These are phyloP conservation scores for Cordyceps farinosa DNA, from an alignment of 2,329 filamentous ascomycete genomes.

Conservation along the genomic window DNA sequence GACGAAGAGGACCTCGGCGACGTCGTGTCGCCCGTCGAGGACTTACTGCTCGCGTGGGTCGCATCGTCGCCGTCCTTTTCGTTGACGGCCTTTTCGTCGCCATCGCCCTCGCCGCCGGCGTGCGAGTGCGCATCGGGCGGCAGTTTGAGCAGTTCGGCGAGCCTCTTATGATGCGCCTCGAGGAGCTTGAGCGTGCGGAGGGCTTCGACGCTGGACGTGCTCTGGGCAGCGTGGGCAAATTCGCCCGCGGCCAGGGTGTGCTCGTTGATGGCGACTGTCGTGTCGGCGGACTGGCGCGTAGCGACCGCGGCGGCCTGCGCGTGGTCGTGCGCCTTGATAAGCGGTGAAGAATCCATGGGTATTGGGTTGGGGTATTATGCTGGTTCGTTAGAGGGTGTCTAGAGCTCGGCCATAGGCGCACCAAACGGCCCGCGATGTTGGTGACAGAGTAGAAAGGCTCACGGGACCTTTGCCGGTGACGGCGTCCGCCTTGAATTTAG, in stretches of 20 bases:
- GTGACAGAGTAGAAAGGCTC: background rate
- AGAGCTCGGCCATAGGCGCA: slow-evolving; percentile 7
- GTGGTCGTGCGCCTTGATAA: slow-evolving; percentile 75
- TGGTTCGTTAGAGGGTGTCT: background rate
- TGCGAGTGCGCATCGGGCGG: slow-evolving; percentile 48
- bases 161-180: slow-evolving; percentile 79
- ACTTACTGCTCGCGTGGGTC: slow-evolving; percentile 19
- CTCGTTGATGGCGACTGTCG: slow-evolving; percentile 78
- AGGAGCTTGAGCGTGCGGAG: slow-evolving; percentile 79
- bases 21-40: slow-evolving; percentile 23
- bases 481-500: slow-evolving; percentile 1
- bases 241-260: slow-evolving; percentile 85
- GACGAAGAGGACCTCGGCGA: slow-evolving; percentile 26
- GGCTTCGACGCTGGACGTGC: slow-evolving; percentile 67
- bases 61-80: slow-evolving; percentile 16
- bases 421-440: slow-evolving; percentile 14
- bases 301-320: slow-evolving; percentile 79
- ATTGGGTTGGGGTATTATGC: background rate
- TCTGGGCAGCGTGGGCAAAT: slow-evolving; percentile 77
- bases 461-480: slow-evolving; percentile 4
- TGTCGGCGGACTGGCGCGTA: slow-evolving; percentile 70
- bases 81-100: slow-evolving; percentile 27
- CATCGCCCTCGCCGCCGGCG: slow-evolving; percentile 22
- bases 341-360: slow-evolving; percentile 37
- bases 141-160: slow-evolving; percentile 76